Evolutionary conservation across 179 eudicot species (phyloP), one percentile per base, ranked within the genome.

Genomic region (Silene coronaria): DNA sequence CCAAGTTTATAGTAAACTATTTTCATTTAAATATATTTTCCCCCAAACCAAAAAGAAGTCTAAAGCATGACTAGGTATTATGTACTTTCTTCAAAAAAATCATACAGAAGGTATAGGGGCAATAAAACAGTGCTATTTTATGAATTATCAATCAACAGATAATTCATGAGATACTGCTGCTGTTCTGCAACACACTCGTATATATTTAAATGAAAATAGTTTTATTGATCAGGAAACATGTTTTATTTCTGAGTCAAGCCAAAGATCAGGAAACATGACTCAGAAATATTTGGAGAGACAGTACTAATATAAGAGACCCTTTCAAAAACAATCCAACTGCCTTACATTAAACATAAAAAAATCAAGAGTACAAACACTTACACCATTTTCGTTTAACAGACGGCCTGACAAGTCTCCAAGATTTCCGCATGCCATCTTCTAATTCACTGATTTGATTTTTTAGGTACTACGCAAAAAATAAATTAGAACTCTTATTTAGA

Each of bases 391-490:
- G 78, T 73, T 77, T 84, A 71, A 81, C 82, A 74, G 83, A 76
- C 75, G 80, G 82, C 75, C 76, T 71, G 57, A 85, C 83, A 65
- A 82, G 82, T 75, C 81, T 81, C 98, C 98, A 94, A 14, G 97
- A 90, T 74, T 88, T 89, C 84, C 94, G 88, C 74, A 92, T 89
- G 75, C 88, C 85, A 72, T 88, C 91, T 81, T 92, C 97, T 48
- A 94, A 82, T 46, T 68, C 59, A 26, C 78, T 77, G 67, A 87
- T 82, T 76, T 94, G 96, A 75, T 81, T 84, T 81, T 84, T 86
- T 23, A 90, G 84, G 80, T 90, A 94, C 98, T 94, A 90, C 82
- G 80, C 27, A 71, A 16, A 70, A 19, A 55, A 63, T 23, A 34
- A 70, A 21, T 9, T 9, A 21, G 11, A 65, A 42, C 65, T 6